Evolutionary conservation across 2,329 filamentous ascomycete species (phyloP), one percentile per base, ranked within the genome.

Genomic region (Blastomyces parvus): DNA sequence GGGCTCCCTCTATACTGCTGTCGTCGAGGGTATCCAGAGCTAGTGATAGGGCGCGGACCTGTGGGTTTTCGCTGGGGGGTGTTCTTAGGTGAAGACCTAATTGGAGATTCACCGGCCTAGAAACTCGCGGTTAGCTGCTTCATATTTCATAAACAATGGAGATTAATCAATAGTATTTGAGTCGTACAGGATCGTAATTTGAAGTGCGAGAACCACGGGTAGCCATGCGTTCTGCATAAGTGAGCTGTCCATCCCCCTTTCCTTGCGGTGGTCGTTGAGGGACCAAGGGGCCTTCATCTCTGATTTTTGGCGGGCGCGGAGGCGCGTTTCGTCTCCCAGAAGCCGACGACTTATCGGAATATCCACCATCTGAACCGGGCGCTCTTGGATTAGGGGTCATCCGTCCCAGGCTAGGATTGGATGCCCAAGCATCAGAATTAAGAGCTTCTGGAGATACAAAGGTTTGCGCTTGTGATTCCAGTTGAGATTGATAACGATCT

Each of bases 401-500:
- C 22, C 55, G 55, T 3, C 55, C 55, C 55, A 79, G 69, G 63
- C 75, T 78, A 53, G 76, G 74, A 56, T 76, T 77, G 8, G 78
- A 79, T 9, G 74, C 76, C 76, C 78, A 81, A 52, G 76, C 75
- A 3, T 80, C 79, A 1, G 78, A 80, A 30, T 70, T 70, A 3
- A 76, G 77, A 0, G 77, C 78, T 14, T 70, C 70, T 1, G 76
- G 76, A 9, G 72, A 72, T 14, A 66, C 75, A 67, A 82, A 86
- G 53, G 79, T 77, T 60, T 84, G 81, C 17, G 85, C 85, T 70
- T 86, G 81, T 1, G 79, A 81, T 72, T 88, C 85, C 11, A 88
- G 77, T 25, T 83, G 81, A 61, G 80, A 81, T 69, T 87, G 84
- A 69, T 86, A 85, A 46, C 84, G 83, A 48, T 81, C 81, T 1